Percentiles rank a stretch among this genome's conserved stretches.
Evolutionary conservation across 805 yeast species (phyloP).

Genomic region (Cyberlindnera japonica): DNA sequence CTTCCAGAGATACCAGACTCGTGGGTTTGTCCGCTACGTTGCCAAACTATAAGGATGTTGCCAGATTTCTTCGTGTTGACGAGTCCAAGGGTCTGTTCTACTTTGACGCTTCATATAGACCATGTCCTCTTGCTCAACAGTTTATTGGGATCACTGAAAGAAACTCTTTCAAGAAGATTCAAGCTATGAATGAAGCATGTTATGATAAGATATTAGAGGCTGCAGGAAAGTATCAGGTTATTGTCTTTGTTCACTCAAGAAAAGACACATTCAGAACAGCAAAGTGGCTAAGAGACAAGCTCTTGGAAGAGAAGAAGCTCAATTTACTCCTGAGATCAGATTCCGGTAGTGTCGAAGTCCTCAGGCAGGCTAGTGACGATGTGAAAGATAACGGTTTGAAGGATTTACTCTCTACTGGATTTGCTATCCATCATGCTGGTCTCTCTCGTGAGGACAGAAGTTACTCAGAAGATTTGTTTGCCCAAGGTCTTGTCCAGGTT

Average conservation of each 20-base stretch:
- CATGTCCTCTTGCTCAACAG: conserved; percentile 88
- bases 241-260: conserved; percentile 90
- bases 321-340: conserved; percentile 44
- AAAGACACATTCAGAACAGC: conserved; percentile 90
- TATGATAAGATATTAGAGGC: conserved; percentile 73
- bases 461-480: conserved; percentile 79
- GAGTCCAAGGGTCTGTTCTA: conserved; percentile 60
- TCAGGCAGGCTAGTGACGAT: conserved; percentile 57
- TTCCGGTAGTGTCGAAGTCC: conserved; percentile 51
- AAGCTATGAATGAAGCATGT: conserved; percentile 89
- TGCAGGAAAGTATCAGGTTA: conserved; percentile 68
- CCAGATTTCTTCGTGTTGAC: conserved; percentile 69
- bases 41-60: conserved; percentile 87
- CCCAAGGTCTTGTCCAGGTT: conserved; percentile 80
- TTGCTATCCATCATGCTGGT: conserved; percentile 94
- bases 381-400: conserved; percentile 52
- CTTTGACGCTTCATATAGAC: conserved; percentile 81
- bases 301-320: conserved; percentile 51
- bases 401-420: conserved; percentile 62
- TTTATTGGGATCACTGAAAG: conserved; percentile 85
- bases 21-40: conserved; percentile 91
- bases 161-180: conserved; percentile 68
- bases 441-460: conserved; percentile 67
- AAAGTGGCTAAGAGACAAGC: conserved; percentile 58
- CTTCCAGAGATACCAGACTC: conserved; percentile 55